These are phyloP conservation scores for Neofusicoccum kwambonambiense DNA, from an alignment of 2,329 filamentous ascomycete species.

Conservation along the genomic window DNA sequence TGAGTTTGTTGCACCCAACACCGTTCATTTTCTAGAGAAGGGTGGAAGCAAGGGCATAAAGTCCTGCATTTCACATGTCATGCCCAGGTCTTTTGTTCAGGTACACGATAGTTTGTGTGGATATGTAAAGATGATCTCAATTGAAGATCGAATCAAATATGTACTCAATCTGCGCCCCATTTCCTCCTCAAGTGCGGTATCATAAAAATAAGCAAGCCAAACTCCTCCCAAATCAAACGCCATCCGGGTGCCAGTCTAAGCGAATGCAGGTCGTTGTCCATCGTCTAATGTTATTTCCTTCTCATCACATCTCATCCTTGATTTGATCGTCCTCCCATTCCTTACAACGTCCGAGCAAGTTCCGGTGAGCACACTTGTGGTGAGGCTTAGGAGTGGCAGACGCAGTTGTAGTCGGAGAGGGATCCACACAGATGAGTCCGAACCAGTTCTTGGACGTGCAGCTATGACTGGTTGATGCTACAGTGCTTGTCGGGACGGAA, in stretches of 20 bases:
- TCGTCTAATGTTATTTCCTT: not conserved
- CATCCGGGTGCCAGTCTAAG: not conserved
- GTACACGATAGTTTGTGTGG: no score
- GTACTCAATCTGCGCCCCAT: not conserved
- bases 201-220: not conserved
- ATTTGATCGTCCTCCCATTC: conserved; percentile 6
- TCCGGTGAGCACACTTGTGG: conserved; percentile 4
- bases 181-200: conserved; percentile 4
- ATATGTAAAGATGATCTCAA: not conserved
- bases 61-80: no score
- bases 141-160: not conserved
- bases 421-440: conserved; percentile 21
- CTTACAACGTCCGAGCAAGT: conserved; percentile 8
- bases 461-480: conserved; percentile 24
- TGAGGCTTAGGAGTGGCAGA: not conserved
- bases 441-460: conserved; percentile 23
- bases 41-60: no score
- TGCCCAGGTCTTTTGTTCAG: no score
- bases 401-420: conserved; percentile 4
- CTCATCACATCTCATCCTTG: conserved; percentile 11
- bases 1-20: no score
- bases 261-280: not conserved
- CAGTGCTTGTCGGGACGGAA: not conserved
- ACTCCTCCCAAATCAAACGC: conserved; percentile 2
- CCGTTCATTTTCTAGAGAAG: no score